A percentile compares a stretch with the other conserved stretches of the same genome.
These are phyloP conservation scores for Ceratobasidium sp. DNA, from an alignment of 1,284 basidiomycete species.

Conservation along the genomic window DNA sequence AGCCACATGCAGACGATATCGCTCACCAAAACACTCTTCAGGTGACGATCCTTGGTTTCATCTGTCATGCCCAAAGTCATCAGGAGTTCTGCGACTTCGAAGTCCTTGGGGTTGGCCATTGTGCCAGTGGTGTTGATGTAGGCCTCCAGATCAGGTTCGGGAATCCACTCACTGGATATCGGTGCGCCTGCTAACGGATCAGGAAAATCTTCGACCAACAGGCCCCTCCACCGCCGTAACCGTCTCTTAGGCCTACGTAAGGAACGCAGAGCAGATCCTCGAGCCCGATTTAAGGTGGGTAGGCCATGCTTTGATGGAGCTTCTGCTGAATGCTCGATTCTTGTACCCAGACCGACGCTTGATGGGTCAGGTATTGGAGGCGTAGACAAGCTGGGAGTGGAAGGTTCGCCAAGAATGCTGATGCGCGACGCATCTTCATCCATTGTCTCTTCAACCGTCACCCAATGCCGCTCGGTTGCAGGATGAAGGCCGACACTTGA, in stretches of 20 bases:
- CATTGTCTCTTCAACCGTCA: not conserved
- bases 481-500: too few relatives aligned
- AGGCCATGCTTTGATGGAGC: not conserved
- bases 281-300: not conserved
- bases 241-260: not conserved
- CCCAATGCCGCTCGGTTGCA: not conserved
- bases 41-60: not conserved
- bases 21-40: slow-evolving; percentile 7
- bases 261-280: not conserved
- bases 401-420: not conserved
- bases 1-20: too few relatives aligned
- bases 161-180: not conserved
- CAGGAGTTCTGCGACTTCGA: slow-evolving; percentile 9
- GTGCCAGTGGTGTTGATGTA: not conserved
- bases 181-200: too few relatives aligned
- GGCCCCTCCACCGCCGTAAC: not conserved
- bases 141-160: not conserved
- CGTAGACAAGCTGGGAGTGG: not conserved
- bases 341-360: too few relatives aligned
- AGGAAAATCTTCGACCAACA: slow-evolving; percentile 3
- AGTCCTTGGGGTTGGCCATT: not conserved
- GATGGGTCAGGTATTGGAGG: too few relatives aligned
- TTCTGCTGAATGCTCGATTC: too few relatives aligned
- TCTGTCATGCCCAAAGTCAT: slow-evolving; percentile 7
- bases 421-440: not conserved